Evolutionary conservation across 345 rosid genomes (phyloP), one percentile per base, ranked within the genome.

Genomic region (Citrus inodora): DNA sequence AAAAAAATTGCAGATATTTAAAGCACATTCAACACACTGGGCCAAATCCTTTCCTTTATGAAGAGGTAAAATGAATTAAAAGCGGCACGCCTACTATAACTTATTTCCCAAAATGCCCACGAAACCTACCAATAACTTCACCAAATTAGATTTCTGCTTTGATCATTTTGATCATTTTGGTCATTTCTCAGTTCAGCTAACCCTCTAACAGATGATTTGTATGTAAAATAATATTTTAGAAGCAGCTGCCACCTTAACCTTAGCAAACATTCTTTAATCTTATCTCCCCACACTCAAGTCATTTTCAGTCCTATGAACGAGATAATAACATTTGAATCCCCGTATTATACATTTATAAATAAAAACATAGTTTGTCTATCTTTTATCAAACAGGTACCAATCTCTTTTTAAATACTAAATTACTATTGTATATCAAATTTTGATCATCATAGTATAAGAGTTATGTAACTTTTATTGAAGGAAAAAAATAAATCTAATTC

Each of bases 91-190:
- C 60, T 63, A 38, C 28, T 9, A 40, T 62, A 40, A 22, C 8
- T 40, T 0, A 25, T 35, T 81, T 73, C 64, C 78, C 13, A 59
- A 72, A 66, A 62, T n/a, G 56, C 65, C 64, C 78, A 22, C 4
- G 3, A 0, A 3, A 58, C 7, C 4, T 22, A n/a, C 33, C 70
- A 5, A 19, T 35, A 58, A 19, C 28, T 16, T 40, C 17, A 42
- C 32, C 1, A 1, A 74, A 16, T 38, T 61, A 14, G 16, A 9
- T 16, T 8, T 1, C 9, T 24, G 24, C 5, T 4, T 59, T 2
- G 68, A 74, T 51, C 71, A 73, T 67, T 4, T 59, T 2, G 68
- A 74, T 51, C 71, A 73, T 67, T 77, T 67, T 70, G 24, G 80
- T 72, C 75, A 77, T 60, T 81, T 59, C 9, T 25, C 30, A 2